Evolutionary conservation across 2,329 filamentous ascomycete genomes (phyloP).

Genomic region (Passalora sequoiae): DNA sequence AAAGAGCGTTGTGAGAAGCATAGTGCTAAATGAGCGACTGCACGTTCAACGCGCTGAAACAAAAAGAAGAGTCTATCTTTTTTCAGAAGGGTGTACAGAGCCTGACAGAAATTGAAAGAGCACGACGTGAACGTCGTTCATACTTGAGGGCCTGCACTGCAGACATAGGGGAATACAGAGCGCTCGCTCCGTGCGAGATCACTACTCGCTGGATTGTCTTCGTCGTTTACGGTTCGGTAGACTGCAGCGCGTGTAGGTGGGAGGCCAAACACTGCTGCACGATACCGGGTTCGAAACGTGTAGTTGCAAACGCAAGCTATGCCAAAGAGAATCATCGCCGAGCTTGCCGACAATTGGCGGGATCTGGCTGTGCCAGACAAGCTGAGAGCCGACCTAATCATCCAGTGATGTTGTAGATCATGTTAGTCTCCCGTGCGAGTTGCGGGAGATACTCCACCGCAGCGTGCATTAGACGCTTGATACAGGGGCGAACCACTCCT

Average conservation of each 20-base stretch:
- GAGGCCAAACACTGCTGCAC: neutral
- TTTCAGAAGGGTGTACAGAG: neutral
- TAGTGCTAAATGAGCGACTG: slow-evolving; percentile 18
- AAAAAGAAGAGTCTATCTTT: slow-evolving; percentile 4
- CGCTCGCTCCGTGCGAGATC: neutral
- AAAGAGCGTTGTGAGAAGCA: slow-evolving; percentile 22
- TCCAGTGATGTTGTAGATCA: slow-evolving; percentile 3
- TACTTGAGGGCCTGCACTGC: neutral
- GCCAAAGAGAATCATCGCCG: neutral
- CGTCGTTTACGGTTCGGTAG: neutral
- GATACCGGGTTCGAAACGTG: neutral
- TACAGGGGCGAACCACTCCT: neutral
- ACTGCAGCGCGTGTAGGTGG: neutral
- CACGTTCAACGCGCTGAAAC: slow-evolving; percentile 8
- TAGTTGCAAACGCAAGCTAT: neutral
- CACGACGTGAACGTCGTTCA: neutral
- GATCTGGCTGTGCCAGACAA: neutral
- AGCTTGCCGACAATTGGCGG: neutral
- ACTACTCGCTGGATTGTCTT: neutral
- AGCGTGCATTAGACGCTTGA: neutral
- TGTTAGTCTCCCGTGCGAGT: neutral
- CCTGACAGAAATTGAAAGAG: neutral
- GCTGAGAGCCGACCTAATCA: neutral
- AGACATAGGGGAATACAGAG: neutral
- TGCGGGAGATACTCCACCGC: neutral